Evolutionary conservation across 2,329 filamentous ascomycete genomes (phyloP).

Genomic region (Ophiocordyceps australis): DNA sequence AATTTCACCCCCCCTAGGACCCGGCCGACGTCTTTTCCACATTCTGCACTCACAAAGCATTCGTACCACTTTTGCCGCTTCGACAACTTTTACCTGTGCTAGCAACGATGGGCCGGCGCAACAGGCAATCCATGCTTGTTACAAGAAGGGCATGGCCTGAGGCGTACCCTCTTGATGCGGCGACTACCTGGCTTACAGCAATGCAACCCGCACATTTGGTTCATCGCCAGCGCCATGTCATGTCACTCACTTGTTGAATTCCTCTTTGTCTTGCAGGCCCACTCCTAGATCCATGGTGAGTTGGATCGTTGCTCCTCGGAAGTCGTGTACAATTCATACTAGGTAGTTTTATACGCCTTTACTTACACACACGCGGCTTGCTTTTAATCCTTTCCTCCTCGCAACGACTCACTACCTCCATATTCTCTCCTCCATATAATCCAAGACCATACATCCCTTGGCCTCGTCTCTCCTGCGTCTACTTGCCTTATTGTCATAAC

Average conservation of each 20-base stretch:
- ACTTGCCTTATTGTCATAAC: too few relatives aligned
- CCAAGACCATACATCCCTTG: too few relatives aligned
- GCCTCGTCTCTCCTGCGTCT: too few relatives aligned
- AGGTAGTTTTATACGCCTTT: too few relatives aligned
- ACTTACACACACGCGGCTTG: too few relatives aligned
- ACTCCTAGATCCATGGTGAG: constrained; percentile 15
- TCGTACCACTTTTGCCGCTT: too few relatives aligned
- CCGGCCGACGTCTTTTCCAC: constrained; percentile 3
- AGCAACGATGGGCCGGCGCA: constrained; percentile 2
- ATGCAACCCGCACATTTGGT: constrained; percentile 16
- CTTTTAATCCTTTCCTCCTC: constrained; percentile 5
- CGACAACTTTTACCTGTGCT: too few relatives aligned
- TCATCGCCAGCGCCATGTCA: constrained; percentile 5
- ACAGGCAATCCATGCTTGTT: constrained; percentile 4
- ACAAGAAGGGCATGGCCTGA: constrained; percentile 1
- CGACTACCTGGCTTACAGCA: constrained; percentile 8
- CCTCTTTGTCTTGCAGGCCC: constrained; percentile 13
- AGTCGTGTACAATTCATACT: too few relatives aligned
- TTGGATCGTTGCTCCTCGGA: too few relatives aligned
- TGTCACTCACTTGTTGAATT: constrained; percentile 8
- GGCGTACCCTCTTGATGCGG: constrained; percentile 2
- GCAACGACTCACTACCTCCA: not conserved
- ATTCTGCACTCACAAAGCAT: too few relatives aligned
- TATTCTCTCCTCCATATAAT: not conserved
- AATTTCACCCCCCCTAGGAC: not conserved